Evolutionary conservation across 805 yeast species (phyloP).

Genomic region (Ogataea zsoltii): DNA sequence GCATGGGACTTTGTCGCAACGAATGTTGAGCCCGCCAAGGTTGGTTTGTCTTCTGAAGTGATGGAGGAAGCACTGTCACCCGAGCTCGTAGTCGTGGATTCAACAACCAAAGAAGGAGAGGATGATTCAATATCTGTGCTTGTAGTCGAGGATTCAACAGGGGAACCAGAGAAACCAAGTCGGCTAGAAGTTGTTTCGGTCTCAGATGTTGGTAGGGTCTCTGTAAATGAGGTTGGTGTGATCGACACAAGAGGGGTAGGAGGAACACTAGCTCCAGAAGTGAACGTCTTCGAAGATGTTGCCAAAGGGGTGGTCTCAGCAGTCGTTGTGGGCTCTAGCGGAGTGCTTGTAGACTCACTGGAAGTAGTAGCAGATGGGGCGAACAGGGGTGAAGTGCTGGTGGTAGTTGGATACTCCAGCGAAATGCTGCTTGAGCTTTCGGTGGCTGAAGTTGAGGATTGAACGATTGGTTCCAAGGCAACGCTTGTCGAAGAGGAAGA

Average conservation of each 20-base stretch:
- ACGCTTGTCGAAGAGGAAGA: background rate
- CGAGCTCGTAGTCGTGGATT: no score
- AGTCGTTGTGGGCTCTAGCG: background rate
- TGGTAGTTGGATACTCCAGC: background rate
- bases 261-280: background rate
- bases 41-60: no score
- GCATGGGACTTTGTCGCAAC: no score
- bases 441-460: background rate
- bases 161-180: no score
- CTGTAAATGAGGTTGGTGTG: background rate
- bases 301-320: background rate
- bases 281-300: background rate
- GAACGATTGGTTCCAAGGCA: background rate
- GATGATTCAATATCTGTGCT: no score
- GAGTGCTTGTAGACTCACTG: background rate
- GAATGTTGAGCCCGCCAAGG: no score
- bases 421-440: background rate
- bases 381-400: background rate
- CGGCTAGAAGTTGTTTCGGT: no score
- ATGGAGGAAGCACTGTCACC: no score
- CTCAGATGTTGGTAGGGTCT: no score
- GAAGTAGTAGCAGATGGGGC: background rate
- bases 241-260: background rate
- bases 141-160: no score
- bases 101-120: no score